Evolutionary conservation across 805 yeast species (phyloP).

Genomic region (Cyberlindnera euphorbiiphila): DNA sequence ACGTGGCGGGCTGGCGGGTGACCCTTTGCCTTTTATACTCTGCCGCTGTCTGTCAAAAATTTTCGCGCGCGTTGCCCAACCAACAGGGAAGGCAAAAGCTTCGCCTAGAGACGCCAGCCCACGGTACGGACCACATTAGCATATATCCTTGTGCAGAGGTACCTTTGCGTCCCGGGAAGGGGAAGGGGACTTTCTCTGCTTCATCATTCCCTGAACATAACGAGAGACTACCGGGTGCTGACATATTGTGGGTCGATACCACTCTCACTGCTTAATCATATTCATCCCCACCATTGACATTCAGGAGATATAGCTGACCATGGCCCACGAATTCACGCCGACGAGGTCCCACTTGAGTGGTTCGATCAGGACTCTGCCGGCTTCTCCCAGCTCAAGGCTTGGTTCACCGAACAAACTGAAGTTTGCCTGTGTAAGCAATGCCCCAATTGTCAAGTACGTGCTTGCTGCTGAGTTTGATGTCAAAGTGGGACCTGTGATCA

Average conservation of each 20-base stretch:
- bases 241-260: too few species aligned
- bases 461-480: constrained; percentile 78
- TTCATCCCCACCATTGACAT: not conserved
- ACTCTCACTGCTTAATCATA: too few species aligned
- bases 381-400: not conserved
- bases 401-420: constrained; percentile 4
- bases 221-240: too few species aligned
- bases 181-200: not conserved
- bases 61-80: too few species aligned
- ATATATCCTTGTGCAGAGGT: too few species aligned
- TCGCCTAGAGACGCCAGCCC: too few species aligned
- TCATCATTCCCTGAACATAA: not conserved
- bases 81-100: too few species aligned
- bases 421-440: constrained; percentile 5
- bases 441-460: constrained; percentile 47
- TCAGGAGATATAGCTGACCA: not conserved
- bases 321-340: constrained; percentile 9
- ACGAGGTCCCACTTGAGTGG: constrained; percentile 1
- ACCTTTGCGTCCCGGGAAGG: too few species aligned
- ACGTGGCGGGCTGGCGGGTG: too few species aligned
- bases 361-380: not conserved
- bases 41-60: too few species aligned
- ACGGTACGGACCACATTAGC: not conserved
- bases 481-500: constrained; percentile 64
- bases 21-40: too few species aligned